Conservation (phyloP, 1,284 basidiomycete species). For the Trichosporon sp. region DNA sequence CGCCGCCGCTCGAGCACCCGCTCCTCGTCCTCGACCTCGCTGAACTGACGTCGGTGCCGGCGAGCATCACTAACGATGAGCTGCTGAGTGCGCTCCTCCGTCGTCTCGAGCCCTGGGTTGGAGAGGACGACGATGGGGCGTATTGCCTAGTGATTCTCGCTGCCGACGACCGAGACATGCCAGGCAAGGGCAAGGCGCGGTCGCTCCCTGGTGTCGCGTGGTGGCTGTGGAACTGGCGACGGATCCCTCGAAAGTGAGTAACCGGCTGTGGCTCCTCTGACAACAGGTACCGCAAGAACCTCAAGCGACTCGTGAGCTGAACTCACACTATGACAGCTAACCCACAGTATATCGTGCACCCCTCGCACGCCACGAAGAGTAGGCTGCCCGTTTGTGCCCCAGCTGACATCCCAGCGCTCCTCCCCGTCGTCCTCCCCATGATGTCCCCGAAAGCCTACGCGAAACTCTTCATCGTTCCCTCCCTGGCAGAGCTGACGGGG, state of each 20-base stretch:
- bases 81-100: constrained; percentile 37
- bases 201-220: constrained; percentile 43
- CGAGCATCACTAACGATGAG: constrained; percentile 37
- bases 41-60: constrained; percentile 32
- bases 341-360: constrained; percentile 48
- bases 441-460: constrained; percentile 49
- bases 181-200: constrained; percentile 28
- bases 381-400: constrained; percentile 15
- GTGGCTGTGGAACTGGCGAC: constrained; percentile 48
- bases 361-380: constrained; percentile 45
- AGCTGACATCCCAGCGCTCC: constrained; percentile 34
- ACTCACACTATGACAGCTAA: neutral
- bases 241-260: constrained; percentile 46
- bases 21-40: constrained; percentile 42
- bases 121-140: constrained; percentile 43
- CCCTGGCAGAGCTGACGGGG: constrained; percentile 37
- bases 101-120: constrained; percentile 47
- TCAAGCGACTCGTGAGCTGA: constrained; percentile 44
- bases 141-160: constrained; percentile 50
- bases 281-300: constrained; percentile 48
- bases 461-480: constrained; percentile 45
- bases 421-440: constrained; percentile 46
- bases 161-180: constrained; percentile 32
- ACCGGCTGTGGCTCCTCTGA: constrained; percentile 12
- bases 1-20: constrained; percentile 29